Evolutionary conservation across 495 filamentous ascomycete genomes (phyloP).

Genomic region (Podospora pseudopauciseta): DNA sequence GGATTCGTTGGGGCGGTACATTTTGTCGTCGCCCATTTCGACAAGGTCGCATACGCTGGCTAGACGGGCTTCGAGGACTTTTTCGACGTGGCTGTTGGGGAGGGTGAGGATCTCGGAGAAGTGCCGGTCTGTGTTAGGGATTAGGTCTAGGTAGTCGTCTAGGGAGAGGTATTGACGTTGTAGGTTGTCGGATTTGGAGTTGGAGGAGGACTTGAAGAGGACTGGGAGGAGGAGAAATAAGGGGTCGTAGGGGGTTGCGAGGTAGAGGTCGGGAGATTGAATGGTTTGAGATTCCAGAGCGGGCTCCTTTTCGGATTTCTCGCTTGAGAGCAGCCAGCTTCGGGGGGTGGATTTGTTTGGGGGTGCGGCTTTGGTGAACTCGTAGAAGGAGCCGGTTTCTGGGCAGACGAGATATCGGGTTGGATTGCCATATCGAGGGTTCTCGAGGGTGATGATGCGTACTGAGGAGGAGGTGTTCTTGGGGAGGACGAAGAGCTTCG

Average conservation of each 20-base stretch:
- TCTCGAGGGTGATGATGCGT: constrained; percentile 70
- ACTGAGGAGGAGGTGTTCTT: constrained; percentile 57
- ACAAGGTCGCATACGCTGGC: constrained; percentile 70
- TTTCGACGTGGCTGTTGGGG: constrained; percentile 30
- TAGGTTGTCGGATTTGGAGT: constrained; percentile 26
- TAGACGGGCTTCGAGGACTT: constrained; percentile 45
- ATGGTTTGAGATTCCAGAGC: constrained; percentile 30
- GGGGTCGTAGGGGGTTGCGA: constrained; percentile 81
- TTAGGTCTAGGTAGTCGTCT: constrained; percentile 74
- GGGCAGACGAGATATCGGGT: constrained; percentile 80
- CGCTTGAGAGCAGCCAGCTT: constrained; percentile 60
- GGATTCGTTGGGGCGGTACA: constrained; percentile 69
- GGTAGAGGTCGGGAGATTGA: constrained; percentile 63
- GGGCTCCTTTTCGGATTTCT: constrained; percentile 45
- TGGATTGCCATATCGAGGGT: constrained; percentile 65
- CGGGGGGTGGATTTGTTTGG: constrained; percentile 55
- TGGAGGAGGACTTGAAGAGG: constrained; percentile 36
- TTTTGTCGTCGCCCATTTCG: constrained; percentile 73
- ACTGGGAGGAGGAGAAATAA: constrained; percentile 79
- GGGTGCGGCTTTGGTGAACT: constrained; percentile 70
- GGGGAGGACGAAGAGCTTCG: constrained; percentile 79
- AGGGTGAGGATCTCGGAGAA: constrained; percentile 54
- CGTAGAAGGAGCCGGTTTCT: constrained; percentile 66
- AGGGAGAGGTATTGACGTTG: constrained; percentile 63
- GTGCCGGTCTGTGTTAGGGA: constrained; percentile 54